Percentiles rank a stretch among this genome's conserved stretches.
Conservation (phyloP, 2,329 filamentous ascomycete genomes). For the Aureobasidium melanogenum region DNA sequence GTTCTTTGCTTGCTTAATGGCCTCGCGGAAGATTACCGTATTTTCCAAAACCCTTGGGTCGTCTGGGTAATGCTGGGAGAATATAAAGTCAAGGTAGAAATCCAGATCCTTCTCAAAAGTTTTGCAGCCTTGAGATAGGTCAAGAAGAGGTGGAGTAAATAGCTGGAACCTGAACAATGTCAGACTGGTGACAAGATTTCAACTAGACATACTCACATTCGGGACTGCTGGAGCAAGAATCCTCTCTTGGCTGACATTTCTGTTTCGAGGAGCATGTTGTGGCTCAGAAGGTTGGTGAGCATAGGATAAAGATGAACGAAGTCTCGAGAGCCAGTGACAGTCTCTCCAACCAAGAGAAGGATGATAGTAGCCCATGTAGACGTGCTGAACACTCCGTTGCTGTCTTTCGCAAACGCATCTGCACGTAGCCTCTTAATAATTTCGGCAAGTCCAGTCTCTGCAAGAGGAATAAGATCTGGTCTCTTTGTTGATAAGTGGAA, state of each 20-base stretch:
- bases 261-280: neutral
- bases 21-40: constrained; percentile 13
- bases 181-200: no score
- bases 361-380: constrained; percentile 32
- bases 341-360: constrained; percentile 33
- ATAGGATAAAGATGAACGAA: constrained; percentile 31
- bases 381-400: constrained; percentile 27
- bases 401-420: constrained; percentile 23
- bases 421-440: constrained; percentile 29
- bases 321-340: constrained; percentile 33
- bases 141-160: constrained; percentile 11
- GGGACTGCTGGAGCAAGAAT: constrained; percentile 27
- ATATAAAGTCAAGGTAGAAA: constrained; percentile 11
- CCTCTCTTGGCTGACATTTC: constrained; percentile 16
- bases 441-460: constrained; percentile 28
- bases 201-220: constrained; percentile 21
- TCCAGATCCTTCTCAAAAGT: neutral
- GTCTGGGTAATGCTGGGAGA: neutral
- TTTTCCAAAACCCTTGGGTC: neutral
- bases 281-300: constrained; percentile 23
- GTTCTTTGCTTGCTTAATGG: neutral
- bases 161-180: constrained; percentile 6
- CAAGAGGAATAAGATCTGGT: constrained; percentile 24
- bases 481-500: constrained; percentile 30
- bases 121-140: constrained; percentile 3